Percentiles rank a stretch among this genome's conserved stretches.
Conservation (phyloP, 179 eudicot species). For the Beta corolliflora region DNA sequence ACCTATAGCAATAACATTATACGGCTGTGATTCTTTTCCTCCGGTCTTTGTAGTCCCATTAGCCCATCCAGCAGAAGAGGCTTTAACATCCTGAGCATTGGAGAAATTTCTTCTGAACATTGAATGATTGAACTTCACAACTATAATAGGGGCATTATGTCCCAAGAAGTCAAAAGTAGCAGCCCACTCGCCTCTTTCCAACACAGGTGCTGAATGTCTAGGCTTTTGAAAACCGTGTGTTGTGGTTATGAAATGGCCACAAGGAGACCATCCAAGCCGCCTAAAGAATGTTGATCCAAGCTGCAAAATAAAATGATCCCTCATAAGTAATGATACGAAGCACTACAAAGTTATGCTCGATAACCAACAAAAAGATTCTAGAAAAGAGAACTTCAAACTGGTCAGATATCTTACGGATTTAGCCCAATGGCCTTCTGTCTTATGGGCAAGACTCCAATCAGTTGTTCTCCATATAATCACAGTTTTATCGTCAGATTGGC, state of each 20-base stretch:
- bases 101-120: slow-evolving; percentile 72
- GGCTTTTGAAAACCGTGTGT: slow-evolving; percentile 99
- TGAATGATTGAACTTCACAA: slow-evolving; percentile 92
- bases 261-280: slow-evolving; percentile 99
- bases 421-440: slow-evolving; percentile 98
- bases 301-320: slow-evolving; percentile 44
- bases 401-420: slow-evolving; percentile 71
- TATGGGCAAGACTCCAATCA: slow-evolving; percentile 98
- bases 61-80: slow-evolving; percentile 69
- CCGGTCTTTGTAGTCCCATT: slow-evolving; percentile 80
- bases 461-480: slow-evolving; percentile 95
- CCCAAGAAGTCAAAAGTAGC: slow-evolving; percentile 98
- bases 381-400: slow-evolving; percentile 9
- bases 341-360: not conserved
- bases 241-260: slow-evolving; percentile 95
- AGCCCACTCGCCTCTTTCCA: slow-evolving; percentile 98
- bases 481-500: slow-evolving; percentile 97
- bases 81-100: slow-evolving; percentile 56
- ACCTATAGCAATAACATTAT: slow-evolving; percentile 92
- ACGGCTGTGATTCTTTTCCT: slow-evolving; percentile 81
- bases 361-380: not conserved
- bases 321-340: slow-evolving; percentile 18
- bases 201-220: slow-evolving; percentile 95
- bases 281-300: slow-evolving; percentile 98
- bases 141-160: slow-evolving; percentile 95